Percentiles rank a stretch among this genome's conserved stretches.
phyloP scores from a whole-genome alignment of 2,329 filamentous ascomycete species.

The Intubia oerlemansii region DNA sequence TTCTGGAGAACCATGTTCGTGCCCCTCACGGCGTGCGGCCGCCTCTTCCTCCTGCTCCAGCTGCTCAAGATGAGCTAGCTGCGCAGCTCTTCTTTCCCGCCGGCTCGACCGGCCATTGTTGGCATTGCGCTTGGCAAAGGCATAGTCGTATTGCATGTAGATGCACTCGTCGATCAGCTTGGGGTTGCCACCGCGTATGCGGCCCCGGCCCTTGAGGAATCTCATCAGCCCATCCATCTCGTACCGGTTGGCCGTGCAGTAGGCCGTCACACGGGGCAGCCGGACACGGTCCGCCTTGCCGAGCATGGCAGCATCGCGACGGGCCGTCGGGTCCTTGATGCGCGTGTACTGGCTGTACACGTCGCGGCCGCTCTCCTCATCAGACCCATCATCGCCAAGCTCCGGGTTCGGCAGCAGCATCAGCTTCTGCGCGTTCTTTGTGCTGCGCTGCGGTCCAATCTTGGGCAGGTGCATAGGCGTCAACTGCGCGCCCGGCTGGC shows the following conservation, averaged over 20 bases:
- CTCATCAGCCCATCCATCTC: conserved; percentile 75
- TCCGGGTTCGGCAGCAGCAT: conserved; percentile 91
- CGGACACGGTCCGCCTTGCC: conserved; percentile 83
- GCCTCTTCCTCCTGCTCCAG: too few species aligned
- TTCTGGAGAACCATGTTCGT: too few species aligned
- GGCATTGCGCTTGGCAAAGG: conserved; percentile 5
- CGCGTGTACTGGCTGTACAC: conserved; percentile 96
- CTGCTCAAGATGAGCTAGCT: not conserved
- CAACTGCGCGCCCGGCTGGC: conserved; percentile 3
- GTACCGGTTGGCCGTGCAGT: conserved; percentile 86
- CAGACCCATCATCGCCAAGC: conserved; percentile 49
- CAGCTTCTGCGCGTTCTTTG: conserved; percentile 88
- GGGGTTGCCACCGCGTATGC: conserved; percentile 58
- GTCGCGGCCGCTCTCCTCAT: conserved; percentile 83
- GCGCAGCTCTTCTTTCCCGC: conserved; percentile 12
- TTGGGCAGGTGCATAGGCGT: conserved; percentile 29
- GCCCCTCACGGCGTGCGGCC: too few species aligned
- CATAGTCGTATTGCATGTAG: conserved; percentile 80
- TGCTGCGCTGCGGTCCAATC: conserved; percentile 84
- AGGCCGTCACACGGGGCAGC: conserved; percentile 81
- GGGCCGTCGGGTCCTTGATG: conserved; percentile 88
- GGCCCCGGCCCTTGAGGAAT: conserved; percentile 69
- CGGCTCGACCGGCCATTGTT: not conserved
- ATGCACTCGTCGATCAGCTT: conserved; percentile 96
- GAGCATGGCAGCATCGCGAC: conserved; percentile 74